Percentiles rank a stretch among this genome's conserved stretches.
phyloP scores from a whole-genome alignment of 352 stramenopile species.

The Albugo laibachii region DNA sequence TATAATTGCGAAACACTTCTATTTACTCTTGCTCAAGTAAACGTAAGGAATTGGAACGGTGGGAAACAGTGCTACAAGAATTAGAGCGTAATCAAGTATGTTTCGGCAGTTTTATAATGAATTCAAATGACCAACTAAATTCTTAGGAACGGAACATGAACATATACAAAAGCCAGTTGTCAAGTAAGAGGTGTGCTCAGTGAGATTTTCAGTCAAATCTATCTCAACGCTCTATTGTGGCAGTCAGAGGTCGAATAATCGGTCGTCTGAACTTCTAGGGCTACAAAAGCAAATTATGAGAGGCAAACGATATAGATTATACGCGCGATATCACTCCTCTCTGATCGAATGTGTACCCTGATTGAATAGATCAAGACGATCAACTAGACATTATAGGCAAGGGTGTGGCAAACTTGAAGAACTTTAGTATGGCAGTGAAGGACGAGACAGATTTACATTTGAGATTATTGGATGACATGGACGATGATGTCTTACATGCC shows the following conservation, averaged over 20 bases:
- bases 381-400: conserved; percentile 66
- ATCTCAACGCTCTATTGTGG: background rate
- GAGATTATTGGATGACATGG: conserved; percentile 75
- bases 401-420: conserved; percentile 67
- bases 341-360: background rate
- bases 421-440: conserved; percentile 73
- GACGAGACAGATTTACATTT: conserved; percentile 81
- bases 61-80: conserved; percentile 37
- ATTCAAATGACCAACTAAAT: background rate
- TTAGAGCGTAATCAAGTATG: conserved; percentile 38
- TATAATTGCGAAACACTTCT: too few species aligned
- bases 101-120: background rate
- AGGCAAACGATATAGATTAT: conserved; percentile 8
- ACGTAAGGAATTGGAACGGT: conserved; percentile 33
- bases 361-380: conserved; percentile 50
- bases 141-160: conserved; percentile 53
- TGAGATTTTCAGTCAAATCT: background rate
- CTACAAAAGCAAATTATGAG: conserved; percentile 85
- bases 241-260: conserved; percentile 12
- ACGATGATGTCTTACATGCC: conserved; percentile 65
- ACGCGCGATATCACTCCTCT: background rate
- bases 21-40: too few species aligned
- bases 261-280: conserved; percentile 30
- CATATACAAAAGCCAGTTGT: conserved; percentile 39
- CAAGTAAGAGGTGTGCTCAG: background rate